These are phyloP conservation scores for Yarrowia sp. DNA, from an alignment of 805 yeast genomes.

Conservation along the genomic window DNA sequence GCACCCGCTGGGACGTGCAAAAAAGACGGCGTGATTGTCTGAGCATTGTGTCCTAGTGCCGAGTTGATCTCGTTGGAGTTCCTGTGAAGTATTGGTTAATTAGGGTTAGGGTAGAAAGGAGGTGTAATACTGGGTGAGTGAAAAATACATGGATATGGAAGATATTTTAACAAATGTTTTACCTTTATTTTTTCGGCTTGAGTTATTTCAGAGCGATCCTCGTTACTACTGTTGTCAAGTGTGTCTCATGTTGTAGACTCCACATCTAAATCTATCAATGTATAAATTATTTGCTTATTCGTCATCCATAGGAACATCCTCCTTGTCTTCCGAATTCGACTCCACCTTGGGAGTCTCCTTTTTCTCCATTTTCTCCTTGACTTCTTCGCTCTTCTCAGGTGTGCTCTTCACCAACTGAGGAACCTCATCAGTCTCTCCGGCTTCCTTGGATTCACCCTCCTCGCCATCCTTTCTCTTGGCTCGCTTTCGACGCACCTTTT, in stretches of 20 bases:
- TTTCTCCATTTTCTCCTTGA: neutral
- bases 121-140: neutral
- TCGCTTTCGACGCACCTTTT: slow-evolving; percentile 28
- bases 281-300: slow-evolving; percentile 16
- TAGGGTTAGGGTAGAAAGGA: slow-evolving; percentile 1
- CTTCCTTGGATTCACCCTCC: neutral
- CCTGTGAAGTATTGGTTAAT: neutral
- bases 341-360: neutral
- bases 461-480: slow-evolving; percentile 29
- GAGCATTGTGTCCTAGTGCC: slow-evolving; percentile 13
- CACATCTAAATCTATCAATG: neutral
- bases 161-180: too few species aligned
- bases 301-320: neutral
- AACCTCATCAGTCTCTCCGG: neutral
- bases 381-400: neutral
- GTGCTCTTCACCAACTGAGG: neutral
- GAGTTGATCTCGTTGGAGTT: neutral
- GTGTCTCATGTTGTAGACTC: too few species aligned
- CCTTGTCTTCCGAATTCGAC: neutral
- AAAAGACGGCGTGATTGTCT: slow-evolving; percentile 22
- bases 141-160: too few species aligned
- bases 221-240: too few species aligned
- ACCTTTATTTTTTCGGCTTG: too few species aligned
- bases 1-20: slow-evolving; percentile 12
- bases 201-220: too few species aligned